Evolutionary conservation across 441 rosid genomes (phyloP), one percentile per base, ranked within the genome.

Genomic region (Pelargonium cotyledonis): DNA sequence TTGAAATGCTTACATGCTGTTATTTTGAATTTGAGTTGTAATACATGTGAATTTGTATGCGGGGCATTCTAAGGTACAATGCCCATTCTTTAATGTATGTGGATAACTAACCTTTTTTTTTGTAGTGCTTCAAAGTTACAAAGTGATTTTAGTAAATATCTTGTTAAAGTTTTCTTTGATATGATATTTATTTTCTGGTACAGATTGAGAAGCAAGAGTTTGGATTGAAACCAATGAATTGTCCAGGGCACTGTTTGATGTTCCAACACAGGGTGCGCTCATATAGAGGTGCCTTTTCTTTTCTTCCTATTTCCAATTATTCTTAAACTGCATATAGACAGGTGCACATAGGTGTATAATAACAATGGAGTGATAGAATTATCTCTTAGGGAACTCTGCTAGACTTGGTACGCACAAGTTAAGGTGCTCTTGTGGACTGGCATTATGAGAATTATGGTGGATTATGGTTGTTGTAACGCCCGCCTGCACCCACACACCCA

Each of bases 221-320:
- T 69, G 98, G 98, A 55, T 80, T 95, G 76, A 95, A 92, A 78
- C 99, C 99, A 72, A 95, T 92, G 99, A 95, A 95, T 75, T 95
- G 98, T 76, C 97, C 98, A 16, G 95, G 98, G 41, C 99, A 95
- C 74, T 92, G 99, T 79, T 85, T 95, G 83, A 91, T 95, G 82
- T 95, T 95, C 85, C 88, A 85, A 79, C 90, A 91, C 68, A 86
- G 91, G 78, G 96, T 91, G 76, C 97, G 91, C 46, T 92, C 98
- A 58, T 92, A 92, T 73, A 85, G 94, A 87, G 97, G 99, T 88
- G 40, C 51, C 78, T 68, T 68, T 62, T 6, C 6, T 66, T 47
- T 14, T 8, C n/a, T 47, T 9, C 53, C n/a, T 8, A 62, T 62
- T 9, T 14, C 65, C 16, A 62, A 23, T 11, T 23, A 16, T 16